Evolutionary conservation across 2,329 filamentous ascomycete species (phyloP).

Genomic region (Aureobasidium sp.): DNA sequence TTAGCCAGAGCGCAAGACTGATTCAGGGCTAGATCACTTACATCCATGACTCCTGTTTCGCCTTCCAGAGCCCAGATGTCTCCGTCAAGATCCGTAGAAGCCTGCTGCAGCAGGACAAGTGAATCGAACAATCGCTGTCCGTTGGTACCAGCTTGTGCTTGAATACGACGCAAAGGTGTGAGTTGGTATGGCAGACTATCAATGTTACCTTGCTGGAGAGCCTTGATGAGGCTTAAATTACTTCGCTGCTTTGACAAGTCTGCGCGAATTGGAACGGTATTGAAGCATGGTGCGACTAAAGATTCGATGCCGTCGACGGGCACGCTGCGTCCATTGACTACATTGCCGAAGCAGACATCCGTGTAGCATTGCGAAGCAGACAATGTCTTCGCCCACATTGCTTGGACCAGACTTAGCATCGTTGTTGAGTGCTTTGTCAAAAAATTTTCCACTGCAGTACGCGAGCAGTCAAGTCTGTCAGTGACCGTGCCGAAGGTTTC

Average conservation of each 20-base stretch:
- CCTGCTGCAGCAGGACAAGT: slow-evolving; percentile 69
- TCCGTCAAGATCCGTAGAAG: slow-evolving; percentile 37
- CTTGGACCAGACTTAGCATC: slow-evolving; percentile 61
- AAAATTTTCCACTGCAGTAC: slow-evolving; percentile 43
- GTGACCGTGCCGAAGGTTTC: not conserved
- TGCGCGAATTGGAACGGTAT: slow-evolving; percentile 69
- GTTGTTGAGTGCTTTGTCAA: slow-evolving; percentile 48
- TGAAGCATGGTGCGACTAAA: slow-evolving; percentile 86
- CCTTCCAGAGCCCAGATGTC: slow-evolving; percentile 44
- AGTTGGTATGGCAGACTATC: slow-evolving; percentile 63
- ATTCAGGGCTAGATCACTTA: slow-evolving; percentile 26
- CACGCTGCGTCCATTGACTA: slow-evolving; percentile 69
- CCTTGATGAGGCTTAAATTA: slow-evolving; percentile 52
- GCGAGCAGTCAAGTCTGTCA: slow-evolving; percentile 23
- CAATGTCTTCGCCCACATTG: slow-evolving; percentile 63
- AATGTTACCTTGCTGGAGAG: slow-evolving; percentile 55
- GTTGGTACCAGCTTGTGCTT: slow-evolving; percentile 31
- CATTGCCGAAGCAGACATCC: slow-evolving; percentile 82
- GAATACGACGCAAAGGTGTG: slow-evolving; percentile 65
- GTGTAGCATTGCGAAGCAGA: slow-evolving; percentile 45
- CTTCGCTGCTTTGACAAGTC: slow-evolving; percentile 42
- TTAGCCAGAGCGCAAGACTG: not conserved
- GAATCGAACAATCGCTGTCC: slow-evolving; percentile 66
- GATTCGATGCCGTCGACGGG: slow-evolving; percentile 58
- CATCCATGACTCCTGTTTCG: slow-evolving; percentile 59